phyloP scores from a whole-genome alignment of 2,329 filamentous ascomycete species.

The Microsporum audouinii region DNA sequence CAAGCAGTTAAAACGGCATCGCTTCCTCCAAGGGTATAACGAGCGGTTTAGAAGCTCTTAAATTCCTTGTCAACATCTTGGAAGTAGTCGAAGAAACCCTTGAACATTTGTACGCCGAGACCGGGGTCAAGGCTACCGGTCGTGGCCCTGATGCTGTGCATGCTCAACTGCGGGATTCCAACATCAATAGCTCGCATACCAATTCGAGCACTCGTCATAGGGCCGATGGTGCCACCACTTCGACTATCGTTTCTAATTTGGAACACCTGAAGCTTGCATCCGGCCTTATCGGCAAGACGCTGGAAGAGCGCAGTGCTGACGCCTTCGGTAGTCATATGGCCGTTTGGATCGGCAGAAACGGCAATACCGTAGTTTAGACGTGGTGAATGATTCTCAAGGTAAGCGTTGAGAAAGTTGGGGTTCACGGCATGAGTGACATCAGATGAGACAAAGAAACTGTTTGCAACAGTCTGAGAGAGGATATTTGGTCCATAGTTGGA shows the following conservation, averaged over 20 bases:
- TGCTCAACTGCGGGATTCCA: conserved; percentile 80
- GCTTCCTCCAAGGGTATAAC: conserved; percentile 13
- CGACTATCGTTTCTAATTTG: conserved; percentile 89
- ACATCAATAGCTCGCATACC: conserved; percentile 77
- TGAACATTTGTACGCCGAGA: conserved; percentile 75
- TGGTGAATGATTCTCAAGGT: conserved; percentile 76
- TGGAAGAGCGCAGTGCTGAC: conserved; percentile 72
- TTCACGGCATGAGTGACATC: conserved; percentile 92
- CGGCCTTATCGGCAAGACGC: conserved; percentile 63
- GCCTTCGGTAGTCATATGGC: conserved; percentile 90
- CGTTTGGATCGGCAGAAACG: conserved; percentile 72
- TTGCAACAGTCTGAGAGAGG: conserved; percentile 72
- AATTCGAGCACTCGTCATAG: conserved; percentile 69
- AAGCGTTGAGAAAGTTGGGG: conserved; percentile 78
- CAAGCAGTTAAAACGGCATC: not conserved
- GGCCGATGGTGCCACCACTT: conserved; percentile 88
- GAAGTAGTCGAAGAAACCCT: conserved; percentile 77
- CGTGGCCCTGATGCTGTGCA: conserved; percentile 86
- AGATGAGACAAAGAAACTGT: conserved; percentile 81
- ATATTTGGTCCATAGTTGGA: conserved; percentile 42
- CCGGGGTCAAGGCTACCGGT: conserved; percentile 79
- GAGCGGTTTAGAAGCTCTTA: conserved; percentile 21
- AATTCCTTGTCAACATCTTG: conserved; percentile 78
- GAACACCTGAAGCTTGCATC: conserved; percentile 67
- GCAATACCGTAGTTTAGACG: conserved; percentile 78